Evolutionary conservation across 805 yeast genomes (phyloP), one percentile per base, ranked within the genome.

Genomic region (Lachancea thermotolerans): DNA sequence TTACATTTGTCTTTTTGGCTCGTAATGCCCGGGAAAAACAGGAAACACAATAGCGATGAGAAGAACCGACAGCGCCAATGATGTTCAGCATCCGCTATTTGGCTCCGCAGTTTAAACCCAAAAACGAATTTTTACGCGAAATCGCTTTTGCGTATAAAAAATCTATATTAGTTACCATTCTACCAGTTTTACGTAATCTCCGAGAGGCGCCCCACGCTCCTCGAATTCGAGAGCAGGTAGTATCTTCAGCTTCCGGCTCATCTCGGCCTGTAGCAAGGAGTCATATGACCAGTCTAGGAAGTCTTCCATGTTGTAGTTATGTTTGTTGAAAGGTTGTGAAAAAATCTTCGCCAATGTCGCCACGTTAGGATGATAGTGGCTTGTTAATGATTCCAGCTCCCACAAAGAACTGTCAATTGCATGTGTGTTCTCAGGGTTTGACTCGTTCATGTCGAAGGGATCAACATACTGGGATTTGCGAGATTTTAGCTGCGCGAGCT

Each of bases 351-450:
- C 96, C 55, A 93, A 71, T 0, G 96, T 84, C 1, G 96, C 91
- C 10, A 93, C 88, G 57, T 93, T 93, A 12, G 98, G 97, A 67
- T 93, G 98, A 60, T 89, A 91, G 62, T 93, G 99, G 10, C 77
- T 66, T 70, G 82, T 78, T 46, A 85, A 67, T 0, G 95, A 73
- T 48, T 85, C 86, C 46, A 91, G 61, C 65, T 93, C 99, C 99
- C 99, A 93, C 39, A 90, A 65, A 0, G 97, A 90, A 0, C 95
- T 85, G 7, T 76, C 81, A 31, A 90, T 69, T 3, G 98, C 97
- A 30, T 78, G 70, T 0, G 96, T 84, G 47, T 75, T 69, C 46
- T 83, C 72, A 2, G 99, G 99, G 60, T 91, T 88, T 1, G 49
- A 44, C 56, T 86, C 95, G 1, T 62, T 49, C 30, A 70, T 66